Percentiles rank a stretch among this genome's conserved stretches.
phyloP scores from a whole-genome alignment of 148 eudicot species.

The Fagopyrum esculentum region DNA sequence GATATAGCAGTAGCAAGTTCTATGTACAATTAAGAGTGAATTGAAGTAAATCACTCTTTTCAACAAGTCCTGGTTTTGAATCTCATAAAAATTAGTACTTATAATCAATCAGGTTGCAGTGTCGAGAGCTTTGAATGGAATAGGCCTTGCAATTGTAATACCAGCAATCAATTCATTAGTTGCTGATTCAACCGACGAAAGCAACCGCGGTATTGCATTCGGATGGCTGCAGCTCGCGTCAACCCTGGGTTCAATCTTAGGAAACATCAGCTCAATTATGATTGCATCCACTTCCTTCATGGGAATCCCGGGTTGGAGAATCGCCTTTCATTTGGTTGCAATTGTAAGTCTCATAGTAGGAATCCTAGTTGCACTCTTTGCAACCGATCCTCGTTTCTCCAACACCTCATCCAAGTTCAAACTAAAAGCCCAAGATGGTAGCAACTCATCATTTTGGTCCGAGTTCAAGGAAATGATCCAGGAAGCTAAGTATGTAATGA shows the following conservation, averaged over 20 bases:
- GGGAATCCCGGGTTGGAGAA: constrained; percentile 88
- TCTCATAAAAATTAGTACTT: neutral
- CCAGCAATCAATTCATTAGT: constrained; percentile 82
- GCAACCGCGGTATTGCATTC: constrained; percentile 80
- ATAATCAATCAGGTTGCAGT: constrained; percentile 56
- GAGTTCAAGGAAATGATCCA: constrained; percentile 45
- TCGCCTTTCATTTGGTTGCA: constrained; percentile 78
- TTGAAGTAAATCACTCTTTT: neutral
- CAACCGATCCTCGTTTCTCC: constrained; percentile 58
- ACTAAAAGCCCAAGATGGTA: constrained; percentile 16
- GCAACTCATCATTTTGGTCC: constrained; percentile 25
- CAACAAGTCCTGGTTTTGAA: neutral
- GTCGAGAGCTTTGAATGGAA: constrained; percentile 78
- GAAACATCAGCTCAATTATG: constrained; percentile 54
- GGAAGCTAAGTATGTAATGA: constrained; percentile 60
- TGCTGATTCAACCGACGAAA: constrained; percentile 87
- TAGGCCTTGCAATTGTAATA: constrained; percentile 81
- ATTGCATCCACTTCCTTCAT: constrained; percentile 63
- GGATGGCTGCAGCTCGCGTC: constrained; percentile 77
- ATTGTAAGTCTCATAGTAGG: constrained; percentile 66
- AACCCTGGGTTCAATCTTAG: constrained; percentile 67
- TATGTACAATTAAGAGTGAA: no score
- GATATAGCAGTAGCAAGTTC: no score
- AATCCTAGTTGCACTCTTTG: constrained; percentile 61
- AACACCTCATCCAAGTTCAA: constrained; percentile 5